Percentiles rank a stretch among this genome's conserved stretches.
These are phyloP conservation scores for Pseudogymnoascus sp. DNA, from an alignment of 2,329 filamentous ascomycete species.

Conservation along the genomic window DNA sequence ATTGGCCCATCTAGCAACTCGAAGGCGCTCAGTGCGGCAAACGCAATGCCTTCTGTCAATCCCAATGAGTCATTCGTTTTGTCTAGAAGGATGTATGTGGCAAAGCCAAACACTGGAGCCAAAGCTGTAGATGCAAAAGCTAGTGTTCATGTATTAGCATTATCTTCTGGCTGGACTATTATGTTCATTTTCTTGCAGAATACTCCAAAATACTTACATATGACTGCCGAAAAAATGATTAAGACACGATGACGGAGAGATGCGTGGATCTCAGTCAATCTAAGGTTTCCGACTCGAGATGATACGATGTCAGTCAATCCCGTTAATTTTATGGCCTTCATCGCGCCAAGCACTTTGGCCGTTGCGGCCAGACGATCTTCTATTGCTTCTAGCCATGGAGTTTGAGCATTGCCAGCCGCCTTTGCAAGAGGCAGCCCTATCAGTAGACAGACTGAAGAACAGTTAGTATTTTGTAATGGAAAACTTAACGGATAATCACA, in stretches of 20 bases:
- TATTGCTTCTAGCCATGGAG: conserved; percentile 12
- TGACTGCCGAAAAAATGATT: not conserved
- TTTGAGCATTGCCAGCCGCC: not conserved
- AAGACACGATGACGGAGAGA: not conserved
- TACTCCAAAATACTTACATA: not conserved
- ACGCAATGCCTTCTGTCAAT: not conserved
- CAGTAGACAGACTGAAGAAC: not conserved
- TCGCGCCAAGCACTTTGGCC: conserved; percentile 7
- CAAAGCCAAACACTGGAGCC: not conserved
- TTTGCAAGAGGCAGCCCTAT: not conserved
- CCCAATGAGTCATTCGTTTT: not conserved
- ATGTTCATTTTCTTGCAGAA: not conserved
- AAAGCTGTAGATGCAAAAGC: not conserved
- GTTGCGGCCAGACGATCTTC: conserved; percentile 10
- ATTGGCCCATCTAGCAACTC: not conserved
- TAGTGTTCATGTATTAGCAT: not conserved
- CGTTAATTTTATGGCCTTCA: conserved; percentile 11
- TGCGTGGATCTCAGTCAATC: not conserved
- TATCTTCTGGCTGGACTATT: not conserved
- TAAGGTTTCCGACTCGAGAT: not conserved
- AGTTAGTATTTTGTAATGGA: not conserved
- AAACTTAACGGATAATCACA: not conserved
- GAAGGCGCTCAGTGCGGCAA: not conserved
- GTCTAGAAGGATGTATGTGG: not conserved
- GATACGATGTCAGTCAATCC: conserved; percentile 9